Evolutionary conservation across 768 basidiomycete species (phyloP), one percentile per base, ranked within the genome.

Genomic region (Fistulinella prunicolor): DNA sequence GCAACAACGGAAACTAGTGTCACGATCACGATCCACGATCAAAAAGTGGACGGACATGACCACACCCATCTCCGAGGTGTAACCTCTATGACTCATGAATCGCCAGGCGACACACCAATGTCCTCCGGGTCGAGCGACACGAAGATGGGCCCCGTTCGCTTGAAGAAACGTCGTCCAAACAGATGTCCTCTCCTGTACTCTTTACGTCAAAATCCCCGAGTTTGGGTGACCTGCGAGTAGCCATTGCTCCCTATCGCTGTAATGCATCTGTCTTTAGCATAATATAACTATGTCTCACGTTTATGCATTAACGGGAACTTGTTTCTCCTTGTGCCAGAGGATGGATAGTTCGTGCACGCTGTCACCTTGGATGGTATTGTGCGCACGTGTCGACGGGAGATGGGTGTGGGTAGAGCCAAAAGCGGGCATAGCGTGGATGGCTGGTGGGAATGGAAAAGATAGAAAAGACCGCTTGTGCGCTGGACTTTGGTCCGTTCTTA

Each of bases 11-110:
- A 26, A 42, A 44, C 22, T 41, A 46, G 30, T 9, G 13, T 32
- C 26, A 28, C 21, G 35, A 44, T 35, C 30, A 38, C 9, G 45
- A 42, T 46, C 50, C 26, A 28, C 26, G 26, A n/a, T n/a, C n/a
- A n/a, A n/a, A n/a, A 23, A 17, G 28, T 23, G 41, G 32, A 23
- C 46, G 38, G 36, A 32, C 47, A 41, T 44, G 42, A 36, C 34
- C 34, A 26, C 24, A 28, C 30, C 41, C 43, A 51, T 51, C 47
- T 48, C 47, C 50, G 46, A 47, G 54, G 51, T 32, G 37, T 26
- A 29, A 35, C 34, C 14, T 32, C 22, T 16, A 5, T 36, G 35
- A 3, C n/a, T 37, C 23, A 21, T 37, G 16, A 3, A 17, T 36
- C 35, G 35, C 17, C 35, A 36, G 35, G 16, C 5, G 13, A 16